A percentile compares a stretch with the other conserved stretches of the same genome.
phyloP scores from a whole-genome alignment of 164 flowering plant species.

The Cinnamomum chago region DNA sequence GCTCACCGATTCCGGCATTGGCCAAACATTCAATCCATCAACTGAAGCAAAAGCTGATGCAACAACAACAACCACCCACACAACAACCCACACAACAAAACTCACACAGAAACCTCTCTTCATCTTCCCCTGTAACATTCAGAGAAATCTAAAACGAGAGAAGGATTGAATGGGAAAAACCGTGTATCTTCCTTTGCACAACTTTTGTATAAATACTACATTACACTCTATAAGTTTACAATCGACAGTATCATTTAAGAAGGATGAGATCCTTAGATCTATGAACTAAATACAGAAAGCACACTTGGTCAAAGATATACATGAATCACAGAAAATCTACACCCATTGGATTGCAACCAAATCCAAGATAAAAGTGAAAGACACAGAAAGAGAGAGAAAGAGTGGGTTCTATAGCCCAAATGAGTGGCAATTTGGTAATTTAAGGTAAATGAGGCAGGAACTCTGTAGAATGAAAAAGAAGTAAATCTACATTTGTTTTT shows the following conservation, averaged over 20 bases:
- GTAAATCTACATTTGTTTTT: background rate
- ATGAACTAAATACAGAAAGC: too few relatives aligned
- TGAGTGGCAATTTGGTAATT: background rate
- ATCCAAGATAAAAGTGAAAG: background rate
- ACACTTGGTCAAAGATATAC: too few relatives aligned
- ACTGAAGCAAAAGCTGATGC: slow-evolving; percentile 4
- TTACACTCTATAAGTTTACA: too few relatives aligned
- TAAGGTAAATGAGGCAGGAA: background rate
- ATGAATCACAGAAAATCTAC: too few relatives aligned
- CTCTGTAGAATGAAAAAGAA: background rate
- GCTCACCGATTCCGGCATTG: slow-evolving; percentile 58
- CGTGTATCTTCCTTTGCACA: too few relatives aligned
- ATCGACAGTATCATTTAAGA: too few relatives aligned
- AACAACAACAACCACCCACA: background rate
- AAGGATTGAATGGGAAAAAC: background rate
- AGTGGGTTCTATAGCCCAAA: background rate
- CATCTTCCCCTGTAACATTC: background rate
- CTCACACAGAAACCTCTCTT: background rate
- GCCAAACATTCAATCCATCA: slow-evolving; percentile 56
- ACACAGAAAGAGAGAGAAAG: background rate
- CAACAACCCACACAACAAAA: background rate
- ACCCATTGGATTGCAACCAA: background rate
- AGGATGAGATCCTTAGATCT: too few relatives aligned
- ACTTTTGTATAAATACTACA: too few relatives aligned
- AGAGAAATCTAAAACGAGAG: background rate